A percentile compares a stretch with the other conserved stretches of the same genome.
Conservation (phyloP, 495 filamentous ascomycete genomes). For the Tuber magnatum region DNA sequence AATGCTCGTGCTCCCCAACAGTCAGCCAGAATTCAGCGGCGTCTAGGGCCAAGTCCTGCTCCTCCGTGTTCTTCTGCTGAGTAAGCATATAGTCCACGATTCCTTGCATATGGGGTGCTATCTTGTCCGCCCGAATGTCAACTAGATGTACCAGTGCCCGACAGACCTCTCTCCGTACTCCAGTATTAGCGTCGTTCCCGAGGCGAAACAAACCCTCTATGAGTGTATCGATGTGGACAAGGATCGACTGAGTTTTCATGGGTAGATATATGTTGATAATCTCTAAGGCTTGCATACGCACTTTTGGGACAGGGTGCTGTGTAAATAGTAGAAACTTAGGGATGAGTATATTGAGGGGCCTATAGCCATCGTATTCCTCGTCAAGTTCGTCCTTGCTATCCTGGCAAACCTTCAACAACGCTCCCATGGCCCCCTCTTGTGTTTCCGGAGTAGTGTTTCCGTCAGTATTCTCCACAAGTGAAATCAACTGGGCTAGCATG, state of each 20-base stretch:
- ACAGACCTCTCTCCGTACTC: slow-evolving; percentile 85
- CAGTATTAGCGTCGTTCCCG: slow-evolving; percentile 62
- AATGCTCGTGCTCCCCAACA: slow-evolving; percentile 73
- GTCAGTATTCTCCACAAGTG: slow-evolving; percentile 53
- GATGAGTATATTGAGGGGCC: slow-evolving; percentile 79
- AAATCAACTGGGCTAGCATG: slow-evolving; percentile 69
- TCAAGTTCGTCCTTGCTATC: slow-evolving; percentile 85
- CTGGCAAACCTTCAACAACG: slow-evolving; percentile 90
- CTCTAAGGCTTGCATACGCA: slow-evolving; percentile 69
- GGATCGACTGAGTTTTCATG: slow-evolving; percentile 66
- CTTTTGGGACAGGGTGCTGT: slow-evolving; percentile 60
- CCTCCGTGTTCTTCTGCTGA: slow-evolving; percentile 75
- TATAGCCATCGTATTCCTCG: slow-evolving; percentile 73
- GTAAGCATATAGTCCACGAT: slow-evolving; percentile 87
- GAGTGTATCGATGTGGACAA: slow-evolving; percentile 68
- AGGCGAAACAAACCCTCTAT: slow-evolving; percentile 75
- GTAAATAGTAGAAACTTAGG: slow-evolving; percentile 87
- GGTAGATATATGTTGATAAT: slow-evolving; percentile 87
- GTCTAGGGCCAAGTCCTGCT: slow-evolving; percentile 85
- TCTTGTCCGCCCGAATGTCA: slow-evolving; percentile 80
- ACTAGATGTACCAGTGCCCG: slow-evolving; percentile 87
- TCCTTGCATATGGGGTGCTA: slow-evolving; percentile 78
- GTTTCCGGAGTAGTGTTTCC: slow-evolving; percentile 60
- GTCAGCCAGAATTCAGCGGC: slow-evolving; percentile 97
- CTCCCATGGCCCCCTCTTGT: slow-evolving; percentile 90